Base-by-base conservation (phyloP, 352 stramenopile species). In the Phytophthora kernoviae region DNA sequence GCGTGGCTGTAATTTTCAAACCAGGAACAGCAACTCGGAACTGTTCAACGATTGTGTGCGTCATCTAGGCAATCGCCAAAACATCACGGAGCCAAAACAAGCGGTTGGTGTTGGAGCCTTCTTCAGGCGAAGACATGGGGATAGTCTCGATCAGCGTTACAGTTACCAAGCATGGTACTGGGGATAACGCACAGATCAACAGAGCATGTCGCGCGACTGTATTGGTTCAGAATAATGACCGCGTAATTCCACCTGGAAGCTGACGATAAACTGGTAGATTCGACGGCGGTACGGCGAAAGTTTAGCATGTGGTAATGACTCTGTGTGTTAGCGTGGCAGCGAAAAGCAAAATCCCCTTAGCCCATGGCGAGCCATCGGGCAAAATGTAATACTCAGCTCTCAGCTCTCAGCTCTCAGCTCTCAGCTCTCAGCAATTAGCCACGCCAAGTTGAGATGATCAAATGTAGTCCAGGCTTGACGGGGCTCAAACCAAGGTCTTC, bases 171-270 rank as follows among this genome's bases (percentile, higher is more conserved):
- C 54, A 62, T 37, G 44, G 44, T 15, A 62, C 15, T 0, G 54
- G 54, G 6, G 54, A 54, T 32, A 62, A 2, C 2, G 26, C 15
- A 36, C 24, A 41, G 26, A 62, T 44, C 2, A 62, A 50, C 5
- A 49, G 12, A 6, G 33, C 24, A 50, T 6, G 45, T 55, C 21
- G 22, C 36, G 26, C n/a, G 36, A 4, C 12, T 36, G 26, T 62
- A 62, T 20, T 22, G 14, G 17, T 55, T 21, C 39, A 11, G 37
- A 62, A 20, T 56, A 62, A 39, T 62, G 54, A 1, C 54, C 40
- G 14, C 47, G 47, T 26, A 58, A 51, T 53, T 58, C 47, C 36
- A 64, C 56, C 45, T 64, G 56, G 42, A 58, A 64, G 33, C 56
- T 64, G 9, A 52, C 39, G 14, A 43, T 45, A 24, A 58, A 45